Base-by-base conservation (phyloP, 257 asterid genomes). In the Linderniella brevidens region DNA sequence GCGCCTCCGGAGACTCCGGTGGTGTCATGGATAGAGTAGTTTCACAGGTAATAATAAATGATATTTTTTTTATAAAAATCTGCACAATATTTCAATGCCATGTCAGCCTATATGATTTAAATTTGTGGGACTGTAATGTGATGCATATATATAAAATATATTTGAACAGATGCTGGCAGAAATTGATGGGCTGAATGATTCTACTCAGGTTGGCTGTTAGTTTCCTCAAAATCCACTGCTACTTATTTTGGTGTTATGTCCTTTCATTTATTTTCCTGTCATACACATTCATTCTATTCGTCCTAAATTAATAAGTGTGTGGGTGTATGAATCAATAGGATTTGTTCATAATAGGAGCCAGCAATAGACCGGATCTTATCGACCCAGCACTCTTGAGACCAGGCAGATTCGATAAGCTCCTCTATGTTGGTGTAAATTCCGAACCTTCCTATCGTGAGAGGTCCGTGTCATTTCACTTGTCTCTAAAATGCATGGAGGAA, bases 1-100 rank as follows among this genome's bases (percentile, higher is more conserved):
- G 98, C 36, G 98, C 87, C 55, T 78, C 96, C 64, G 96, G 98
- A 49, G 98, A 90, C 72, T 90, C 98, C 36, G 98, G 96, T 36
- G 98, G 94, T 37, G 94, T 88, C 18, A 84, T 84, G 98, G 98
- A 90, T 68, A 73, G 98, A 46, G 96, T 84, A 41, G 96, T 90
- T 64, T 90, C 98, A 65, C 98, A 84, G 97, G 97, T 88, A 58
- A 52, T 32, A n/a, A 52, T 10, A 5, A 18, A 37, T n/a, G 4
- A 39, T 13, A 14, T 25, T 0, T 35, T 9, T 15, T 36, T 53
- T 43, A 41, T 37, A 8, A n/a, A 45, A 41, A 16, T 37, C 14
- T 10, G 17, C 41, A 47, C 39, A 48, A 46, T 15, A 37, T 37
- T 37, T 37, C 8, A 37, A 37, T 37, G 40, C 40, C 11, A 9